These are phyloP conservation scores for Fusarium oxysporum DNA, from an alignment of 2,329 filamentous ascomycete genomes.

Conservation along the genomic window DNA sequence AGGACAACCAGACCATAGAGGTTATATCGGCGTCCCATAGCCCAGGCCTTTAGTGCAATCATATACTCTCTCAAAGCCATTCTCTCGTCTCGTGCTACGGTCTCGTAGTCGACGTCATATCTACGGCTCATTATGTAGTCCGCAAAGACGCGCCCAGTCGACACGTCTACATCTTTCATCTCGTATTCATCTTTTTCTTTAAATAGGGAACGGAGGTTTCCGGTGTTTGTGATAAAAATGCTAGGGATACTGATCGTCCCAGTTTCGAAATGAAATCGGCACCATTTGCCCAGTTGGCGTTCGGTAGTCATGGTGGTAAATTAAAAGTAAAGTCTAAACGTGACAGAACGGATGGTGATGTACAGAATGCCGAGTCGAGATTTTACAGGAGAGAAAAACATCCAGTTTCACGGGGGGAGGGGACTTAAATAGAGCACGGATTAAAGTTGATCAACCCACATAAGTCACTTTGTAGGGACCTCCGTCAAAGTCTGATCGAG, in stretches of 20 bases:
- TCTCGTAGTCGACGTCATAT: neutral
- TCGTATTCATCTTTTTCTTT: neutral
- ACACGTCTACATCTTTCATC: neutral
- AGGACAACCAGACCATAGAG: neutral
- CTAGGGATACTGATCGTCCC: neutral
- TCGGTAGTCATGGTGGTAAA: neutral
- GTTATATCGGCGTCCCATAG: neutral
- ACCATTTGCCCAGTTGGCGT: neutral
- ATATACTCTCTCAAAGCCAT: neutral
- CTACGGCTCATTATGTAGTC: neutral
- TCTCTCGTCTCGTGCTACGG: neutral
- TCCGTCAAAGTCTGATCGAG: neutral
- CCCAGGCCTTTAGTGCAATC: neutral
- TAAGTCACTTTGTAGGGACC: neutral
- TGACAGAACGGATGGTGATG: neutral
- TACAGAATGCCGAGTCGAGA: neutral
- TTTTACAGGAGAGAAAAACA: neutral
- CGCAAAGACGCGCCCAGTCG: neutral
- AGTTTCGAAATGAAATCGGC: neutral
- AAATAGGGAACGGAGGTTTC: neutral
- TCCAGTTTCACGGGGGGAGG: neutral
- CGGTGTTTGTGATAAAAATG: neutral
- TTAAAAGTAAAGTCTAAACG: neutral
- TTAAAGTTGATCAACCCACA: neutral
- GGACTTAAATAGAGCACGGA: neutral